Base-by-base conservation (phyloP, 177 flowering plant species). In the Vitis hybrid region DNA sequence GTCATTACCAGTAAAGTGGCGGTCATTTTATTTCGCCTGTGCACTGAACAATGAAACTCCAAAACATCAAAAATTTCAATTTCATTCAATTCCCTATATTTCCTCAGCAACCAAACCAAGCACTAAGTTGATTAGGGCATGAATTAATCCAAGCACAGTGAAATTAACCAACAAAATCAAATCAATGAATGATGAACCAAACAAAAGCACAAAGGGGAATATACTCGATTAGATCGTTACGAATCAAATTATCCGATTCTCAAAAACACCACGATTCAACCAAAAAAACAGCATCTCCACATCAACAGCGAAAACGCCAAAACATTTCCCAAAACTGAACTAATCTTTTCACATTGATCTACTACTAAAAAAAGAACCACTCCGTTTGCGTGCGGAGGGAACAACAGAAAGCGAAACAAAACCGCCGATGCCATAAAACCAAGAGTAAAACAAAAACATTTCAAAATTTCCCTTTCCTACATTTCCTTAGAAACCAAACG, bases 271-370 rank as follows among this genome's bases (percentile, higher is more conserved):
- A 41, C 63, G 63, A 56, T 55, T 60, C 63, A 41, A 68, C 67
- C 10, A 20, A 17, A 61, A 27, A 53, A 9, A 13, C 35, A 30
- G 27, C 56, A 66, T 52, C 60, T 35, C 59, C 70, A 65, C 56
- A 51, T 52, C 64, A 5, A 41, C 30, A 41, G 46, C 8, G 9
- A 72, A 30, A 24, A 56, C 58, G 9, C 49, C 18, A 61, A 15
- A 49, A 30, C 35, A 69, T 48, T 58, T 32, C 27, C 53, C 0
- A 2, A 20, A 18, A 27, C 3, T 60, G 41, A 63, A 58, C 5
- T 53, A 41, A 11, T 46, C 11, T 17, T 27, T 20, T 15, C 15
- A 15, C 72, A 60, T 71, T 64, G 80, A 78, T 74, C 77, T 71
- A 57, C 64, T 61, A 18, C 17, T 12, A 60, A 9, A 56, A 71